Percentiles rank a stretch among this genome's conserved stretches.
These are phyloP conservation scores for Talaromyces sp. DNA, from an alignment of 2,329 filamentous ascomycete genomes.

Conservation along the genomic window DNA sequence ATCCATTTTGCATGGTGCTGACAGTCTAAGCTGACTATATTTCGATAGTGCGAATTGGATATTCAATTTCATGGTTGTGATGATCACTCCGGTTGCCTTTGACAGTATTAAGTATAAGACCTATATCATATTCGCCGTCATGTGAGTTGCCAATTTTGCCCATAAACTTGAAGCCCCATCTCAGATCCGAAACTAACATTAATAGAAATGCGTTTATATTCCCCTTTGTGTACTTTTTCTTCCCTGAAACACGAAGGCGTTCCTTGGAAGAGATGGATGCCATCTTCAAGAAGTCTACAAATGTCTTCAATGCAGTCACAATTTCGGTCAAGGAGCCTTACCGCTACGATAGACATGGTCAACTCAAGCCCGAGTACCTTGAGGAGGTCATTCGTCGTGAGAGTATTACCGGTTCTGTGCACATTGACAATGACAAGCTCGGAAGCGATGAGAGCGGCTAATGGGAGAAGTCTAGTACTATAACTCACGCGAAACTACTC, in stretches of 20 bases:
- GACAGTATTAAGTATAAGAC: slow-evolving; percentile 56
- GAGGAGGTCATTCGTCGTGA: slow-evolving; percentile 36
- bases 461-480: too few relatives aligned
- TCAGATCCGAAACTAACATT: slow-evolving; percentile 5
- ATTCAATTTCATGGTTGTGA: slow-evolving; percentile 65
- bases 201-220: slow-evolving; percentile 54
- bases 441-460: slow-evolving; percentile 29
- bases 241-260: slow-evolving; percentile 60
- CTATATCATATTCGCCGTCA: slow-evolving; percentile 52
- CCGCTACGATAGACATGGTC: slow-evolving; percentile 61
- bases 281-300: slow-evolving; percentile 61
- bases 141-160: slow-evolving; percentile 32
- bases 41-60: slow-evolving; percentile 53
- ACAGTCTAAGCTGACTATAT: background rate
- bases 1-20: background rate
- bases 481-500: too few relatives aligned
- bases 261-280: slow-evolving; percentile 70
- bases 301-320: slow-evolving; percentile 52
- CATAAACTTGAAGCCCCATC: background rate
- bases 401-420: slow-evolving; percentile 12
- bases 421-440: slow-evolving; percentile 18
- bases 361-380: slow-evolving; percentile 55
- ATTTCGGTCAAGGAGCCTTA: slow-evolving; percentile 56
- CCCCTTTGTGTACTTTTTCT: slow-evolving; percentile 61
- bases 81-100: slow-evolving; percentile 65